Percentiles rank a stretch among this genome's conserved stretches.
These are phyloP conservation scores for Corylus avellana DNA, from an alignment of 306 rosid genomes.

Conservation along the genomic window DNA sequence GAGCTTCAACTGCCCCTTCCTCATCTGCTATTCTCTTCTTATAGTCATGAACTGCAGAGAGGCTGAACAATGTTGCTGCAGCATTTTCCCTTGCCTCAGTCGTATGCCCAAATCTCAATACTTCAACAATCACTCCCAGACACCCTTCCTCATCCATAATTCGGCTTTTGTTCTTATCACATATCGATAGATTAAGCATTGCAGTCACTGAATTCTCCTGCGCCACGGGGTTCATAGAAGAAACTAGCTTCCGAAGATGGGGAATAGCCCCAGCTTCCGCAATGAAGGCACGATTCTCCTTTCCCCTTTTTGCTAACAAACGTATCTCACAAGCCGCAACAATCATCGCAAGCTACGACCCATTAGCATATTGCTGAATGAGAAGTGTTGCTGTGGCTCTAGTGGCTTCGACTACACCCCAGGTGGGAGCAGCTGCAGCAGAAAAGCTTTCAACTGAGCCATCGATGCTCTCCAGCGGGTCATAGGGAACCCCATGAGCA, in stretches of 20 bases:
- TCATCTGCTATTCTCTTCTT: slow-evolving; percentile 85
- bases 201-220: slow-evolving; percentile 97
- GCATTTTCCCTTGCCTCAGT: slow-evolving; percentile 95
- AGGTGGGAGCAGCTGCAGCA: slow-evolving; percentile 60
- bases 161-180: slow-evolving; percentile 77
- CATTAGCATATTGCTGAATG: slow-evolving; percentile 68
- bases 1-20: slow-evolving; percentile 72
- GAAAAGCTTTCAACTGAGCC: slow-evolving; percentile 48
- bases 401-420: slow-evolving; percentile 75
- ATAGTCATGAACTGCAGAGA: slow-evolving; percentile 84
- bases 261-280: slow-evolving; percentile 98
- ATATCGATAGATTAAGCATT: slow-evolving; percentile 85
- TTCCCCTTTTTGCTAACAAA: slow-evolving; percentile 83
- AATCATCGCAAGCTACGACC: slow-evolving; percentile 56
- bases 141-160: slow-evolving; percentile 84
- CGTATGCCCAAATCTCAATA: slow-evolving; percentile 76
- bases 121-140: slow-evolving; percentile 68
- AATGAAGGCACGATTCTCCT: slow-evolving; percentile 79
- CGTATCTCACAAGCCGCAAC: slow-evolving; percentile 92
- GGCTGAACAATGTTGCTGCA: slow-evolving; percentile 94
- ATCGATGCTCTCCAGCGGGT: slow-evolving; percentile 57
- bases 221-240: slow-evolving; percentile 64
- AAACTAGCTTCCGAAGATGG: slow-evolving; percentile 59
- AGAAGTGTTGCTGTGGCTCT: slow-evolving; percentile 68
- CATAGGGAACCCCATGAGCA: slow-evolving; percentile 80